phyloP scores from a whole-genome alignment of 169 alveolate genomes.

The Eimeria zaria region DNA sequence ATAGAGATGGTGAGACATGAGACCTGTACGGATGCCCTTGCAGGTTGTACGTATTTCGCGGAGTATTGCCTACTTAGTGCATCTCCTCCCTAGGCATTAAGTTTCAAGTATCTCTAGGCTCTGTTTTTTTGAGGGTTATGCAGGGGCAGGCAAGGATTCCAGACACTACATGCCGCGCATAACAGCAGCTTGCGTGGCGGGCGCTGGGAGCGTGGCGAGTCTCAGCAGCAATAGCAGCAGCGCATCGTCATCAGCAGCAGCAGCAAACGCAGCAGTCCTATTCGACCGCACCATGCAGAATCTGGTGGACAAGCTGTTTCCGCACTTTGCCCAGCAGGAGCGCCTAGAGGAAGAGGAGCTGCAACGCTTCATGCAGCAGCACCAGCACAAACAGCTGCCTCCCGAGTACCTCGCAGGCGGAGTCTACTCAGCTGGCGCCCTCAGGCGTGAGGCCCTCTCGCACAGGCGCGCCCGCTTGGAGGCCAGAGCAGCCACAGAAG shows the following conservation, averaged over 20 bases:
- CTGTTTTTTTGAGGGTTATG: not conserved
- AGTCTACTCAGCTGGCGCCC: not conserved
- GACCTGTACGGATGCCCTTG: not conserved
- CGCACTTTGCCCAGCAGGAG: conserved; percentile 86
- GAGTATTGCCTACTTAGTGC: not conserved
- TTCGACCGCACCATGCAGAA: conserved; percentile 88
- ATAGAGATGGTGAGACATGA: conserved; percentile 61
- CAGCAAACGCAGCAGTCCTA: conserved; percentile 77
- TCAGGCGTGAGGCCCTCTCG: conserved; percentile 54
- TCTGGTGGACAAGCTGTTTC: conserved; percentile 88
- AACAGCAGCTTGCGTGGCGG: conserved; percentile 71
- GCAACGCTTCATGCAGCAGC: conserved; percentile 70
- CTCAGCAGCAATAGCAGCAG: conserved; percentile 51
- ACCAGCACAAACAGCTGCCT: conserved; percentile 61
- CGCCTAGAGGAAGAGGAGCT: conserved; percentile 80
- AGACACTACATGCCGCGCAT: conserved; percentile 74
- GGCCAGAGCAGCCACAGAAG: conserved; percentile 52
- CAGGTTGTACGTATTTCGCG: not conserved
- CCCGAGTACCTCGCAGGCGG: conserved; percentile 60
- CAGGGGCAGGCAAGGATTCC: conserved; percentile 71
- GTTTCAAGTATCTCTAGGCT: not conserved
- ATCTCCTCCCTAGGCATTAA: not conserved
- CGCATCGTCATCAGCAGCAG: conserved; percentile 36
- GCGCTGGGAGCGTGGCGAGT: conserved; percentile 41
- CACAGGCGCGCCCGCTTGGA: conserved; percentile 62